Evolutionary conservation across 441 rosid genomes (phyloP).

Genomic region (Jatropha podagrica): DNA sequence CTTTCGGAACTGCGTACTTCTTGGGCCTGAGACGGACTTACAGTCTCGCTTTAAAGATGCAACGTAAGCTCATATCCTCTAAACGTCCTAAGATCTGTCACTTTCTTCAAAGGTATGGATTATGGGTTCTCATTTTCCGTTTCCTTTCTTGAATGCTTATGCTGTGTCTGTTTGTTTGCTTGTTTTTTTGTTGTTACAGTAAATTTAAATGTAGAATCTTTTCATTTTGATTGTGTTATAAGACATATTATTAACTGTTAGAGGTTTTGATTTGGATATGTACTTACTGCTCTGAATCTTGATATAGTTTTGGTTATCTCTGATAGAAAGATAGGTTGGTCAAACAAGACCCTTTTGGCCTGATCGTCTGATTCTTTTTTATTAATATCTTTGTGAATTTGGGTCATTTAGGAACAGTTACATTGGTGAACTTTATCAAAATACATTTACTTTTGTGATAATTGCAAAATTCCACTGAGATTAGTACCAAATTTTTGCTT

Average conservation of each 20-base stretch:
- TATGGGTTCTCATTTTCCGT: neutral
- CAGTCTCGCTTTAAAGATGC: conserved; percentile 66
- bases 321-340: too few relatives aligned
- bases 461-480: neutral
- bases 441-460: neutral
- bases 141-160: neutral
- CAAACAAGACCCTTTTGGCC: too few relatives aligned
- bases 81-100: conserved; percentile 59
- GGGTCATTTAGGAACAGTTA: neutral
- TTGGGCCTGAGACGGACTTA: conserved; percentile 80
- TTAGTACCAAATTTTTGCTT: neutral
- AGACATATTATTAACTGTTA: too few relatives aligned
- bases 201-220: too few relatives aligned
- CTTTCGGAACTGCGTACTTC: conserved; percentile 83
- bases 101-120: conserved; percentile 52
- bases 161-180: neutral
- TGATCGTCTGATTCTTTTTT: too few relatives aligned
- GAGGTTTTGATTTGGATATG: too few relatives aligned
- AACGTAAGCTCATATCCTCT: conserved; percentile 63
- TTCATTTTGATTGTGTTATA: too few relatives aligned
- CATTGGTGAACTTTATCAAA: neutral
- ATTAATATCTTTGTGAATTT: neutral
- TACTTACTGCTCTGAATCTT: too few relatives aligned
- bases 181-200: too few relatives aligned
- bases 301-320: too few relatives aligned